These are phyloP conservation scores for Cercophora sp. DNA, from an alignment of 495 filamentous ascomycete species.

Conservation along the genomic window DNA sequence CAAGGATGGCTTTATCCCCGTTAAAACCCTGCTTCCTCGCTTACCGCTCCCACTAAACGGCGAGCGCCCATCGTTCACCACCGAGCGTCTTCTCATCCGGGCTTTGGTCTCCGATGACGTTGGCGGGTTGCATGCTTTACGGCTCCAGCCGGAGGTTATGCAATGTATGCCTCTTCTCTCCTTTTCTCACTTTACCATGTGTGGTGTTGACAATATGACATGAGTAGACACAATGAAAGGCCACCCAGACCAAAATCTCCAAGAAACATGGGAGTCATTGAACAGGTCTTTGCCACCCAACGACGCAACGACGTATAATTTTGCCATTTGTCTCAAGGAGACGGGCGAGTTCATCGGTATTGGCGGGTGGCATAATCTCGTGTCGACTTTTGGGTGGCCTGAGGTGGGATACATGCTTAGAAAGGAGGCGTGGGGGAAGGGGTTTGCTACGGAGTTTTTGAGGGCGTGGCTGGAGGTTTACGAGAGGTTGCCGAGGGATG, in stretches of 20 bases:
- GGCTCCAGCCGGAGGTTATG: constrained; percentile 51
- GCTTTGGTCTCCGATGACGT: constrained; percentile 35
- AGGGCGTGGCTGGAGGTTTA: constrained; percentile 35
- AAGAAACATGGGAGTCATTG: constrained; percentile 30
- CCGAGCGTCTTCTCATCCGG: constrained; percentile 44
- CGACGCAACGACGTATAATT: constrained; percentile 33
- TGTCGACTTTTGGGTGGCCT: constrained; percentile 36
- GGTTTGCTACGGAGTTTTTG: constrained; percentile 45
- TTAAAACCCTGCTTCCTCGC: constrained; percentile 36
- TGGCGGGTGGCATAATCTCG: constrained; percentile 30
- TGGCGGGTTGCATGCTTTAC: constrained; percentile 34
- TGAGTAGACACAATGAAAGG: constrained; percentile 17
- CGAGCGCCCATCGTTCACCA: constrained; percentile 29
- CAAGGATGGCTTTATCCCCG: no score
- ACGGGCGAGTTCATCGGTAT: constrained; percentile 38
- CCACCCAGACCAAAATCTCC: constrained; percentile 31
- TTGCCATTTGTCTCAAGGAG: constrained; percentile 34
- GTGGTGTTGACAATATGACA: no score
- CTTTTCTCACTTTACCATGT: no score
- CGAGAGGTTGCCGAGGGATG: constrained; percentile 35
- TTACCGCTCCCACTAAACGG: constrained; percentile 25
- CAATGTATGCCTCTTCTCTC: no score
- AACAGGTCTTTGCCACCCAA: constrained; percentile 29
- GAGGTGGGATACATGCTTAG: constrained; percentile 48
- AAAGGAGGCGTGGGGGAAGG: constrained; percentile 42